Base-by-base conservation (phyloP, 768 basidiomycete species). In the Lactarius pseudohatsudake region DNA sequence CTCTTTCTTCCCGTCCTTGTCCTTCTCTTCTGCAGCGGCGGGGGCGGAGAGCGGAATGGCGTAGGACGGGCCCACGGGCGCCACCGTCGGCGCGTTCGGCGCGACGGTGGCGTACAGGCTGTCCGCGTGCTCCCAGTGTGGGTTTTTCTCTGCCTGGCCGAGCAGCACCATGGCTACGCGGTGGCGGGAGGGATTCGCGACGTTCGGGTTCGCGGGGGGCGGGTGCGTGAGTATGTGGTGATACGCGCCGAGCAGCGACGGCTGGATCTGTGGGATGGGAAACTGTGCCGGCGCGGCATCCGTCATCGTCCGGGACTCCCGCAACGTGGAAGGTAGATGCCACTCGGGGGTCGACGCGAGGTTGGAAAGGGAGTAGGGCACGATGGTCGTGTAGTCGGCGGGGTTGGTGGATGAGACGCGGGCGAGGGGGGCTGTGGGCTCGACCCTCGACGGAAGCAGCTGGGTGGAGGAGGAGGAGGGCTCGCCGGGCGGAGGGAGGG, bases 201-300 rank as follows among this genome's bases (percentile, higher is more conserved):
- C 71, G 6, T 79, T 78, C 0, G 80, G 77, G 61, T 79, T 77
- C 0, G 81, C 74, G 0, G 85, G 78, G 0, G 87, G 83, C 1
- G 88, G 87, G 70, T 91, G 85, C 0, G 87, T 91, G 59, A 91
- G 81, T 66, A 91, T 87, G 70, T 92, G 87, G 69, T 90, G 91
- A 72, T 90, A 92, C 6, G 88, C 90, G 15, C 80, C 78, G 53
- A 90, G 74, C 36, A 92, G 82, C 1, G 89, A 81, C 2, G 82
- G 88, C 68, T 90, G 87, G 8, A 83, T 82, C 69, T 84, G 84
- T 0, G 87, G 84, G 1, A 82, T 82, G 5, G 83, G 75, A 7
- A 80, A 73, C 5, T 79, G 81, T 32, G 75, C 18, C 3, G 71
- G 57, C 22, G 70, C 70, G 0, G 71, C 15, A 13, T 72, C 70